A percentile compares a stretch with the other conserved stretches of the same genome.
Evolutionary conservation across 1,284 basidiomycete species (phyloP).

Genomic region (Sanghuangporus baumii): DNA sequence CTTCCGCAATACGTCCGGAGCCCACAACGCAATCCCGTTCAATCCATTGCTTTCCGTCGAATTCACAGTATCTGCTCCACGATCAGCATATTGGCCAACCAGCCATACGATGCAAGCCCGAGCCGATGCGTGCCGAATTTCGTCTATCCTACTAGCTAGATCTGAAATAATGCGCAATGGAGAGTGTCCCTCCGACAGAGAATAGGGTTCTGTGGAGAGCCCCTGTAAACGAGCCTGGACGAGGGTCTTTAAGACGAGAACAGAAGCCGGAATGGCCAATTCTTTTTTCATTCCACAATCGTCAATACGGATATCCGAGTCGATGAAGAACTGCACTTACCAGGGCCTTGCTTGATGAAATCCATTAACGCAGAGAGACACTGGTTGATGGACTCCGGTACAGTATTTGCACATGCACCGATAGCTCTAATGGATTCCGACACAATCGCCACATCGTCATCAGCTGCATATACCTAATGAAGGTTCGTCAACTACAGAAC

Average conservation of each 20-base stretch:
- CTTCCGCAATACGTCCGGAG: constrained; percentile 80
- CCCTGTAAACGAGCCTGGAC: constrained; percentile 63
- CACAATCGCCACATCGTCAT: constrained; percentile 65
- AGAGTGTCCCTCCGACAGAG: constrained; percentile 35
- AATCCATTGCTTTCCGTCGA: constrained; percentile 26
- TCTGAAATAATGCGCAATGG: constrained; percentile 67
- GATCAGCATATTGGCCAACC: constrained; percentile 76
- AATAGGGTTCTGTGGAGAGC: constrained; percentile 18
- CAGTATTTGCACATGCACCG: constrained; percentile 63
- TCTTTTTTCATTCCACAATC: constrained; percentile 26
- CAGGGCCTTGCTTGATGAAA: constrained; percentile 71
- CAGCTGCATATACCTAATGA: constrained; percentile 68
- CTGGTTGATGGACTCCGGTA: constrained; percentile 63
- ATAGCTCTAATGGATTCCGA: constrained; percentile 71
- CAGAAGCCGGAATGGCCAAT: constrained; percentile 69
- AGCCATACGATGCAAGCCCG: constrained; percentile 86
- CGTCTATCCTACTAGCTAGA: constrained; percentile 70
- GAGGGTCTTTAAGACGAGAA: constrained; percentile 80
- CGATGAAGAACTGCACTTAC: not conserved
- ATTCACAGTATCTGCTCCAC: constrained; percentile 21
- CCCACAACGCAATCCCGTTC: constrained; percentile 61
- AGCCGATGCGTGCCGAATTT: constrained; percentile 73
- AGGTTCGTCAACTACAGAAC: not conserved
- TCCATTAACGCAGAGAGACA: constrained; percentile 72
- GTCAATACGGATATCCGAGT: not conserved